phyloP scores from a whole-genome alignment of 2,329 filamentous ascomycete species.

The Elsinoe australis region DNA sequence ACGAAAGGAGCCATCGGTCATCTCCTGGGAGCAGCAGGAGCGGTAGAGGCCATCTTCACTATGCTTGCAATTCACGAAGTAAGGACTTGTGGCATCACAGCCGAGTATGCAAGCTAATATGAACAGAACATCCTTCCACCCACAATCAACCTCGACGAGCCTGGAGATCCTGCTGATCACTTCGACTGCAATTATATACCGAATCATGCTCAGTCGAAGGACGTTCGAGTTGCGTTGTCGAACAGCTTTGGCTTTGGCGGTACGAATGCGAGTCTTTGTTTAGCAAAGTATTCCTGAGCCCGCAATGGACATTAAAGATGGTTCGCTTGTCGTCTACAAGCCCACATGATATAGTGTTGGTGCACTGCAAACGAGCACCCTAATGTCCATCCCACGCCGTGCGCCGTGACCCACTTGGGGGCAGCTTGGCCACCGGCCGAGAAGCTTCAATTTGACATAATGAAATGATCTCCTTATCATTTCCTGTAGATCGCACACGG shows the following conservation, averaged over 20 bases:
- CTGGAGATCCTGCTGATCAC: slow-evolving; percentile 50
- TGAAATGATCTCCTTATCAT: slow-evolving; percentile 2
- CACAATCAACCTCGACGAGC: slow-evolving; percentile 70
- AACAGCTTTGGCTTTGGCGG: slow-evolving; percentile 99
- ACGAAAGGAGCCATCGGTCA: slow-evolving; percentile 92
- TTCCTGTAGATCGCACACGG: neutral
- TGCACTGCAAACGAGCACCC: neutral
- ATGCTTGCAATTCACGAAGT: slow-evolving; percentile 74
- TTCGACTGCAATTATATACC: slow-evolving; percentile 83
- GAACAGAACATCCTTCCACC: slow-evolving; percentile 68
- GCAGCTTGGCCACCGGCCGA: neutral
- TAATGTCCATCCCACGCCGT: neutral
- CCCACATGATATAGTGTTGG: no score
- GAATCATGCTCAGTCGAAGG: slow-evolving; percentile 58
- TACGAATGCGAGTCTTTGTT: slow-evolving; percentile 85
- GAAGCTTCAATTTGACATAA: slow-evolving; percentile 15
- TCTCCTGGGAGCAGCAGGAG: slow-evolving; percentile 82
- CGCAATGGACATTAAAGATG: slow-evolving; percentile 17
- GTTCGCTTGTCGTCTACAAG: no score
- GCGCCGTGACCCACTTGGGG: neutral
- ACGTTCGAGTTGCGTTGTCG: slow-evolving; percentile 67
- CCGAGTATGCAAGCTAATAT: slow-evolving; percentile 14
- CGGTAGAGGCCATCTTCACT: slow-evolving; percentile 80
- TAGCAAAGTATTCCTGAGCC: slow-evolving; percentile 43
- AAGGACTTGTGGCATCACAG: slow-evolving; percentile 33